These are phyloP conservation scores for Pichia sporocuriosa DNA, from an alignment of 805 yeast genomes.

Conservation along the genomic window DNA sequence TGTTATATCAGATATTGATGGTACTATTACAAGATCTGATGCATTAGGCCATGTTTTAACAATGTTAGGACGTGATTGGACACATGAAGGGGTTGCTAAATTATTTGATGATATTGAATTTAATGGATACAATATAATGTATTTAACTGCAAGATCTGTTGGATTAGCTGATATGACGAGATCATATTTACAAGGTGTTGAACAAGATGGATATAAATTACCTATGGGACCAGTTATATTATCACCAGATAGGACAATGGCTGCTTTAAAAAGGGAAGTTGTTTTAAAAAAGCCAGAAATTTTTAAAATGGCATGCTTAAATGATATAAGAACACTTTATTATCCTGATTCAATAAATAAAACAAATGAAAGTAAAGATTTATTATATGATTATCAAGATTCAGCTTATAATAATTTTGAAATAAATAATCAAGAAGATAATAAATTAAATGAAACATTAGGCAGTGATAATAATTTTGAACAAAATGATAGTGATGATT, in stretches of 20 bases:
- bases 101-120: conserved; percentile 77
- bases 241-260: conserved; percentile 94
- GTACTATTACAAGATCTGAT: conserved; percentile 95
- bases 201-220: conserved; percentile 64
- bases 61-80: conserved; percentile 95
- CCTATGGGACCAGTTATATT: conserved; percentile 92
- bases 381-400: not conserved
- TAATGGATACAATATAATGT: conserved; percentile 91
- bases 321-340: conserved; percentile 75
- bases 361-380: not conserved
- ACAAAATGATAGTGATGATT: conserved; percentile 9
- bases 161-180: conserved; percentile 94
- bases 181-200: conserved; percentile 68
- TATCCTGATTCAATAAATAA: conserved; percentile 8
- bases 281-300: conserved; percentile 94
- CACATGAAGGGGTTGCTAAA: conserved; percentile 92
- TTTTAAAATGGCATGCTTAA: conserved; percentile 95
- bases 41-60: conserved; percentile 95
- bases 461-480: not conserved
- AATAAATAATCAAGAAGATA: conserved; percentile 3
- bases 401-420: not conserved
- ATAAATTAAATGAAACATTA: not conserved
- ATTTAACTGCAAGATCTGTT: conserved; percentile 89
- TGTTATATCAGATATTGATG: conserved; percentile 95
- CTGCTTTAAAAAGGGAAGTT: conserved; percentile 87